phyloP scores from a whole-genome alignment of 129 eudicot genomes.

The Arctium lappa region DNA sequence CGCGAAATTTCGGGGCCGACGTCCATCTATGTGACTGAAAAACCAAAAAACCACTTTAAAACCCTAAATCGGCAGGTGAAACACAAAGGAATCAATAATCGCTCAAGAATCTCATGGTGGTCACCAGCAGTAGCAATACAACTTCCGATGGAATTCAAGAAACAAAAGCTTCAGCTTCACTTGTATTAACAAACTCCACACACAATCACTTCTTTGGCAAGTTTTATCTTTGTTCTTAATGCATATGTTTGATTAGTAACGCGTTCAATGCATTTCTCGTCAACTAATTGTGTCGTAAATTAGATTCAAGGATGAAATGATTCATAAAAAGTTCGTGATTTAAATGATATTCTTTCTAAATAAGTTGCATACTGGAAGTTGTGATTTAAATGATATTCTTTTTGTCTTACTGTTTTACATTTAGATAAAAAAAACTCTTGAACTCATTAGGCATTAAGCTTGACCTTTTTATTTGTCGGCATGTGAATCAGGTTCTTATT shows the following conservation, averaged over 20 bases:
- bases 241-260: neutral
- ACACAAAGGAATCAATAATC: neutral
- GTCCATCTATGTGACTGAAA: slow-evolving; percentile 15
- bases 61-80: slow-evolving; percentile 21
- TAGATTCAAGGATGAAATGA: neutral
- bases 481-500: no score
- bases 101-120: slow-evolving; percentile 26
- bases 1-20: slow-evolving; percentile 6
- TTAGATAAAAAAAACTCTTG: no score
- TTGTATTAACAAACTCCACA: slow-evolving; percentile 16
- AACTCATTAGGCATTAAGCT: no score
- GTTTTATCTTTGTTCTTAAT: slow-evolving; percentile 4
- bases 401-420: no score
- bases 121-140: slow-evolving; percentile 14
- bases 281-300: neutral
- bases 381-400: no score
- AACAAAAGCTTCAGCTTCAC: slow-evolving; percentile 23
- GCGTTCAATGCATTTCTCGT: neutral
- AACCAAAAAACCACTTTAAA: slow-evolving; percentile 17
- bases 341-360: no score
- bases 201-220: slow-evolving; percentile 32
- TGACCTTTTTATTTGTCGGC: no score
- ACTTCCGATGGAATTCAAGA: slow-evolving; percentile 15
- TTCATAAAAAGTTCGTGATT: neutral
- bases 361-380: no score